Evolutionary conservation across 2,329 filamentous ascomycete species (phyloP), one percentile per base, ranked within the genome.

Genomic region (Triangularia setosa): DNA sequence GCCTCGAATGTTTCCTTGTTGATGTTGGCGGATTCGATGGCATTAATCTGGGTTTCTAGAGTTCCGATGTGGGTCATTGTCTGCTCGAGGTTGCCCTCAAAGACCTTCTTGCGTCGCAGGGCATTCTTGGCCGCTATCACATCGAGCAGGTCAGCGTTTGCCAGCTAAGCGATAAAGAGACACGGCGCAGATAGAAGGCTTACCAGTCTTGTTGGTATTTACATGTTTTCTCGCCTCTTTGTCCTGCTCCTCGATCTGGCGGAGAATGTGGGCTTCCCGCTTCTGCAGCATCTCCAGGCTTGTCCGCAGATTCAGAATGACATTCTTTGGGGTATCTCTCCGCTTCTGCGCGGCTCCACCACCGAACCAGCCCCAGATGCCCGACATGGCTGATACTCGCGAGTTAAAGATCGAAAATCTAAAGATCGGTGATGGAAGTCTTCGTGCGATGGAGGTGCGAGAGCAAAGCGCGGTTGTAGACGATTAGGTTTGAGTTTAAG

Each of bases 211-310:
- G 82, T 98, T 98, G 65, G 89, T 84, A 73, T 83, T 87, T 63
- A 97, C 89, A 68, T 95, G 89, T 84, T 97, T 97, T 78, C 91
- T 86, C 54, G 95, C 95, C 70, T 96, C 85, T 40, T 84, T 85
- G 73, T 97, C 92, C 77, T 98, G 93, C 77, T 98, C 93, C 25
- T 92, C 89, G 82, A 98, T 97, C 81, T 96, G 93, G 68, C 85
- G 90, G 78, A 95, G 90, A 67, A 98, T 80, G 75, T 98, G 92
- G 77, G 87, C 91, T 83, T 98, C 93, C 66, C 94, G 86, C 85
- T 99, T 99, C 80, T 96, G 92, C 75, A 99, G 84, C 93, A 98
- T 98, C 72, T 97, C 94, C 54, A 98, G 84, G 81, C 97, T 94
- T 74, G 90, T 86, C 72, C 95, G 88, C 74, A 99, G 82, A 66